A percentile compares a stretch with the other conserved stretches of the same genome.
Conservation (phyloP, 2,329 filamentous ascomycete species). For the Metarhizium brunneum region DNA sequence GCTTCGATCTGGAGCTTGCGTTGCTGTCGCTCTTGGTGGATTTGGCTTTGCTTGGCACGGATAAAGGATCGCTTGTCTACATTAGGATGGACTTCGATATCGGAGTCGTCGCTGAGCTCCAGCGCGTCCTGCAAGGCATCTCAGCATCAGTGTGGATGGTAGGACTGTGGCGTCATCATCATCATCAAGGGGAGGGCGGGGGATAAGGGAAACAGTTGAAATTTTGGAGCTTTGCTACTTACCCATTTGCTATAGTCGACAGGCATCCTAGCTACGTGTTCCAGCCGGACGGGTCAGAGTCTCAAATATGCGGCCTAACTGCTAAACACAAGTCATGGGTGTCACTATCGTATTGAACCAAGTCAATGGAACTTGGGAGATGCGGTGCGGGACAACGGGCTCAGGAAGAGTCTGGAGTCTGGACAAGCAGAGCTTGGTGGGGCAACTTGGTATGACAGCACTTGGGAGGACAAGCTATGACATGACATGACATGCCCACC, state of each 20-base stretch:
- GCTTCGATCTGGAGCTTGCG: constrained; percentile 84
- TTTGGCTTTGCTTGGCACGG: constrained; percentile 94
- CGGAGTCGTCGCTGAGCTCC: constrained; percentile 96
- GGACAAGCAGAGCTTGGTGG: neutral
- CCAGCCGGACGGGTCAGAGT: neutral
- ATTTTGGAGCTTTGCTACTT: constrained; percentile 14
- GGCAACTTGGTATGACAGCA: neutral
- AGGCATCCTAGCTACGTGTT: constrained; percentile 28
- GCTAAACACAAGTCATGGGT: neutral
- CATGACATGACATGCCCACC: too few species aligned
- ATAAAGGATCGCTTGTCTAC: constrained; percentile 99
- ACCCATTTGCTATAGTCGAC: constrained; percentile 63
- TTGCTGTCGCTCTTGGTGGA: constrained; percentile 81
- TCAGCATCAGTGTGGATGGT: neutral
- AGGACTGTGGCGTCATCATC: neutral
- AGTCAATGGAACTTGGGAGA: neutral
- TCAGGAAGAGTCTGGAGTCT: neutral
- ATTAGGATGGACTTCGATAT: constrained; percentile 97
- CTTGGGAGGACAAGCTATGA: too few species aligned
- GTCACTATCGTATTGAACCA: too few species aligned
- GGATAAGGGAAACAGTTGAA: neutral
- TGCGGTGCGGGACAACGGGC: too few species aligned
- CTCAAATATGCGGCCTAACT: neutral
- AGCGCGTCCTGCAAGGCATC: constrained; percentile 60
- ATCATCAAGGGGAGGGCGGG: neutral